Conservation (phyloP, 1,284 basidiomycete species). For the Meripilus lineatus region DNA sequence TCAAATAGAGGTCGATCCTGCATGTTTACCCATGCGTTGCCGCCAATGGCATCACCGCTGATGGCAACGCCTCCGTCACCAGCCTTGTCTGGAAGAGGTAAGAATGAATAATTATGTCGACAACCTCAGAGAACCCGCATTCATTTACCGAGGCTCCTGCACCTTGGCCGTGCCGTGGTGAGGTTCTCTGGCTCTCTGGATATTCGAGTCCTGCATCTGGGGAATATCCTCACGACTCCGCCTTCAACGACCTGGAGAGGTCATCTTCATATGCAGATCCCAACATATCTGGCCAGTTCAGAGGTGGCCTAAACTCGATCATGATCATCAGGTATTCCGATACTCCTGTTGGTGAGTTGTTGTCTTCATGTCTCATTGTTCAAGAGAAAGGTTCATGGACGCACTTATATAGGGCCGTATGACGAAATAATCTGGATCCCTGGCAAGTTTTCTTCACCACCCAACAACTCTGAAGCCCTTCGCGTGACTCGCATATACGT, state of each 20-base stretch:
- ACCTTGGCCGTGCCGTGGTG: conserved; percentile 11
- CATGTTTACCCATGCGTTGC: too few relatives aligned
- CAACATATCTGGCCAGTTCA: conserved; percentile 5
- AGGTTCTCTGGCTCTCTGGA: conserved; percentile 9
- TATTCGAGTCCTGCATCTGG: background rate
- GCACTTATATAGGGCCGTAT: conserved; percentile 13
- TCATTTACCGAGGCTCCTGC: conserved; percentile 8
- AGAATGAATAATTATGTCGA: too few relatives aligned
- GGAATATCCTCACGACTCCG: background rate
- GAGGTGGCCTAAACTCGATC: conserved; percentile 7
- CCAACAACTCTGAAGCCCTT: background rate
- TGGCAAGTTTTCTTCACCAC: conserved; percentile 8
- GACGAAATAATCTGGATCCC: conserved; percentile 12
- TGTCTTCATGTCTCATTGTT: too few relatives aligned
- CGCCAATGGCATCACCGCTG: background rate
- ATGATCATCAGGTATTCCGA: conserved; percentile 11
- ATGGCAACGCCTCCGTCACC: conserved; percentile 1
- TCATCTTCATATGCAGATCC: conserved; percentile 8
- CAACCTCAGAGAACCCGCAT: too few relatives aligned
- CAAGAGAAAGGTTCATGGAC: too few relatives aligned
- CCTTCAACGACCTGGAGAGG: conserved; percentile 8
- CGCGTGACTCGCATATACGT: conserved; percentile 13
- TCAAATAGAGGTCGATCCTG: too few relatives aligned
- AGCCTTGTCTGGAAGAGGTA: conserved; percentile 1
- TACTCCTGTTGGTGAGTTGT: conserved; percentile 10